Evolutionary conservation across 352 stramenopile genomes (phyloP), one percentile per base, ranked within the genome.

Genomic region (Pythium brachiatum): DNA sequence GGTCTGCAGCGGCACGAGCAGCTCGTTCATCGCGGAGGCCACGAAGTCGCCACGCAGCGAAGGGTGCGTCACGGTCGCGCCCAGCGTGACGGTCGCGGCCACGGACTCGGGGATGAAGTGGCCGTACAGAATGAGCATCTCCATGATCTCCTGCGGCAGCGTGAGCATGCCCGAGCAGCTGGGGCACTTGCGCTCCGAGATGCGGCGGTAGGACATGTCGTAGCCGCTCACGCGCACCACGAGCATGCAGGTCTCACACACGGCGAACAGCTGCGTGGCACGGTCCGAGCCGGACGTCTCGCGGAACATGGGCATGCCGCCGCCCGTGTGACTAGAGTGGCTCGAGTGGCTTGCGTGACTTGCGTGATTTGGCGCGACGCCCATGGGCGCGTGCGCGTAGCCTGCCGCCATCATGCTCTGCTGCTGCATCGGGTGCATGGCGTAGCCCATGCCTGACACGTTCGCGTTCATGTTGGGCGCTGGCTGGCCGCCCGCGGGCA

Each of bases 121-220:
- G 20, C 84, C 84, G 63, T 91, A 94, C n/a, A 94, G 75, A 57
- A 94, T 91, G 57, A 94, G 72, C 84, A 94, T 90, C 58, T 94
- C 84, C 82, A 94, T 88, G 56, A 88, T 72, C 58, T 94, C 84
- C 62, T 92, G 81, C 13, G 84, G 82, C 16, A 94, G 66, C 64
- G 76, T 77, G 43, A 94, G 62, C 56, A 72, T 79, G 15, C 74
- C 76, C 2, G 58, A 59, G 58, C 84, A 94, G 51, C 79, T 83
- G 29, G 79, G 69, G 60, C 84, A 94, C 60, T 91, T 92, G 66
- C 70, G 75, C 68, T 94, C 84, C 69, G 89, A 81, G 50, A 94
- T 81, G 54, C 83, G 82, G 4, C 81, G 82, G 63, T 90, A 90
- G 54, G 84, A 89, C 82, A 94, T 88, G 73, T 94, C 84, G 69